Base-by-base conservation (phyloP, 441 rosid genomes). In the Hura crepitans region DNA sequence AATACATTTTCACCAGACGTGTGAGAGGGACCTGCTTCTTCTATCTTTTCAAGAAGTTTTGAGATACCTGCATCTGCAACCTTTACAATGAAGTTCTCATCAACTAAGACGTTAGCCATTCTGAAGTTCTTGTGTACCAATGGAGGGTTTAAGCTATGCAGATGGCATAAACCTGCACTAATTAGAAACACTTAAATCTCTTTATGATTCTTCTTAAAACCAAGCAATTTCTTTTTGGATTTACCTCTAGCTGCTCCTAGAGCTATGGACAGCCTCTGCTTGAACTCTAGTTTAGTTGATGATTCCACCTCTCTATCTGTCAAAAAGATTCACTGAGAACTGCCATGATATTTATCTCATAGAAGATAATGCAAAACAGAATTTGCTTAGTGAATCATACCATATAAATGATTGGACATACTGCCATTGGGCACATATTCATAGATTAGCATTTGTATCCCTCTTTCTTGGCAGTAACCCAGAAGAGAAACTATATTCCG, bases 241-340 rank as follows among this genome's bases (percentile, higher is more conserved):
- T 76, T 77, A 87, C 92, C 96, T 87, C 76, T 87, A 55, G 91
- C 96, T 13, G 91, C 92, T 57, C 87, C 89, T 7, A 86, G 66
- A 68, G 92, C 91, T 70, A 87, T 81, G 28, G 80, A 84, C 71
- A 87, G 31, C 81, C 91, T 82, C 56, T 78, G 87, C 74, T 87
- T 82, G 82, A 89, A 87, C 78, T 86, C 89, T 46, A 89, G 77
- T 72, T 78, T 80, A 5, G 78, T 79, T n/a, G 84, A 71, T 72
- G 81, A 73, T 56, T 70, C 84, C 60, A 66, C 65, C 33, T 81
- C 72, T 3, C 65, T 45, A 74, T 81, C 83, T 79, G 83, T 55
- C 57, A 67, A 31, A 70, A 68, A 45, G 49, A 30, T 14, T 43
- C 31, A 74, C 46, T 71, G 13, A 56, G 60, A 47, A 74, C 49